Percentiles rank a stretch among this genome's conserved stretches.
Evolutionary conservation across 345 rosid genomes (phyloP).

Genomic region (Acer negundo): DNA sequence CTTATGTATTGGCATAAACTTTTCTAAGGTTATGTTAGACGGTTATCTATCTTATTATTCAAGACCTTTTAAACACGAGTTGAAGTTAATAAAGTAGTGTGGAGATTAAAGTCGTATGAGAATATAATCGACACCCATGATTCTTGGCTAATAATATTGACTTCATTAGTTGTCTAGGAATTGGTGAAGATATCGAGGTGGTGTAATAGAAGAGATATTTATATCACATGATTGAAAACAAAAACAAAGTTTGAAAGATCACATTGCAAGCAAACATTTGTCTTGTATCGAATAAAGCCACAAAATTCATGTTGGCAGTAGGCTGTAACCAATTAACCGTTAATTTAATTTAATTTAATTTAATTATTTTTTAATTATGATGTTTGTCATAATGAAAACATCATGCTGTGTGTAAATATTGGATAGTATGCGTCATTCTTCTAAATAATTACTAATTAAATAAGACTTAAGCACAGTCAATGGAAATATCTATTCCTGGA

Average conservation of each 20-base stretch:
- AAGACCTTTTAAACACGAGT: too few species aligned
- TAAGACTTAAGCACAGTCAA: too few species aligned
- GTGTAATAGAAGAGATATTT: background rate
- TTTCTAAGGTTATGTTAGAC: background rate
- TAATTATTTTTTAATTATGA: background rate
- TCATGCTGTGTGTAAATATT: background rate
- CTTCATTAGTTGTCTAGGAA: background rate
- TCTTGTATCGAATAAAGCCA: background rate
- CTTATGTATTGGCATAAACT: background rate
- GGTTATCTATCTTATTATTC: background rate
- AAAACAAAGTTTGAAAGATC: background rate
- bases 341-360: too few species aligned
- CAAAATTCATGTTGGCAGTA: background rate
- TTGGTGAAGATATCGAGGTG: background rate
- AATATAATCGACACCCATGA: background rate
- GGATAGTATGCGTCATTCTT: background rate
- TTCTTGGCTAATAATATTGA: background rate
- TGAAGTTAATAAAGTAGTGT: too few species aligned
- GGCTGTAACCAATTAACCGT: background rate
- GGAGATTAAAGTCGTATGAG: background rate
- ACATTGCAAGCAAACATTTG: background rate
- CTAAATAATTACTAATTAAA: background rate
- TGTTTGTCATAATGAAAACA: background rate
- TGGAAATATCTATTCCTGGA: too few species aligned
- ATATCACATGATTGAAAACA: background rate